Base-by-base conservation (phyloP, 2,329 filamentous ascomycete genomes). In the Penicillium polonicum region DNA sequence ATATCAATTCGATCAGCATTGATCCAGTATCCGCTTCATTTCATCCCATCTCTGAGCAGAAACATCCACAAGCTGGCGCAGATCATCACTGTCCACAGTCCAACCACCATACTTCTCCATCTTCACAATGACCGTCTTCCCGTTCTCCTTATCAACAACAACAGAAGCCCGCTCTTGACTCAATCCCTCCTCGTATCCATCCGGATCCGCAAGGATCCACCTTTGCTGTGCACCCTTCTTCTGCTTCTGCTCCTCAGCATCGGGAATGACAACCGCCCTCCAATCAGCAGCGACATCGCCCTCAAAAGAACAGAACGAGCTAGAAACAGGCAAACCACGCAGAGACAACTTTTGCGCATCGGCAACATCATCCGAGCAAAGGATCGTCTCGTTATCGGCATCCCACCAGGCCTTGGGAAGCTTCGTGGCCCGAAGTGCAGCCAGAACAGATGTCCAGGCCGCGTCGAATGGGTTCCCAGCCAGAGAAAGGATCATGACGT, bases 381-480 rank as follows among this genome's bases (percentile, higher is more conserved):
- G 71, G 13, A 96, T 83, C 65, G 84, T 83, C 72, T 95, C 91
- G 33, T 84, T 82, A 70, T 97, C 93, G 2, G 84, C 78, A 72
- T 97, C 92, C 87, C 90, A 99, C 74, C 85, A 85, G 15, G 92
- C 91, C 50, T 79, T 79, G 0, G 94, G 94, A 12, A 99, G 78
- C 58, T 82, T 85, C 5, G 91, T 93, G 73, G 94, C 85, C 52
- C 80, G 82, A 58, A 99, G 78, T 7, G 94, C 93, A 9, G 92
- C 90, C 23, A 96, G 74, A 0, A 95, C 82, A 13, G 91, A 87
- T 0, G 88, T 84, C 92, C 93, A 97, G 0, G 91, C 91, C 0
- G 91, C 90, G 70, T 99, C 93, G 64, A 97, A 92, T 1, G 91
- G 85, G 68, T 94, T 96, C 6, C 93, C 93, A 63, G 96, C 92